phyloP scores from a whole-genome alignment of 768 basidiomycete genomes.

The Rhizopogon sp. region DNA sequence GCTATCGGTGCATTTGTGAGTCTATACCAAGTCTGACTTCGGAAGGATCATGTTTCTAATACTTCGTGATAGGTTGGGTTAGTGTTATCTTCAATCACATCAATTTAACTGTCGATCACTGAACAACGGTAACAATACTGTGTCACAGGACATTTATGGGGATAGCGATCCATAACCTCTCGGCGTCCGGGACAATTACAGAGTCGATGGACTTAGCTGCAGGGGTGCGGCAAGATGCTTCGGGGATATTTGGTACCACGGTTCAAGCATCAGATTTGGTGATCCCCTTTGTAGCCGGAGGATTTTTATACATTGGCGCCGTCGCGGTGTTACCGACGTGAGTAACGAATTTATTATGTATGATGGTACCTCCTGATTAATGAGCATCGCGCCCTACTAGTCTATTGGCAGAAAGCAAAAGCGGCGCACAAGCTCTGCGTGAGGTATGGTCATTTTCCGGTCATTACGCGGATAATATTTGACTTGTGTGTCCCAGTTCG shows the following conservation, averaged over 20 bases:
- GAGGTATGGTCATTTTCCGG: constrained; percentile 46
- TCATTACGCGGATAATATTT: constrained; percentile 8
- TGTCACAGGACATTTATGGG: constrained; percentile 74
- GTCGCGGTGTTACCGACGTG: constrained; percentile 90
- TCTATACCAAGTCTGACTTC: constrained; percentile 8
- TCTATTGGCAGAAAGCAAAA: constrained; percentile 82
- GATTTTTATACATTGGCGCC: constrained; percentile 90
- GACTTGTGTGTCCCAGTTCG: constrained; percentile 54
- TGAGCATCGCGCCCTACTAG: constrained; percentile 33
- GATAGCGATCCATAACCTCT: constrained; percentile 76
- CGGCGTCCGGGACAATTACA: constrained; percentile 41
- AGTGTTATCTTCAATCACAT: constrained; percentile 2
- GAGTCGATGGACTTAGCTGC: constrained; percentile 61
- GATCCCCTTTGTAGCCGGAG: constrained; percentile 86
- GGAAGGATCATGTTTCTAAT: constrained; percentile 14
- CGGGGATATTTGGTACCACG: constrained; percentile 81
- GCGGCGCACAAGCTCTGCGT: constrained; percentile 82
- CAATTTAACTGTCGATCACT: background rate
- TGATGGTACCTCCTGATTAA: constrained; percentile 3
- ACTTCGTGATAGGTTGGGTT: constrained; percentile 30
- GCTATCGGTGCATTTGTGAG: constrained; percentile 87
- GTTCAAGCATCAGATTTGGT: constrained; percentile 77
- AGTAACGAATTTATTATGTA: constrained; percentile 25
- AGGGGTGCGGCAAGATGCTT: constrained; percentile 69
- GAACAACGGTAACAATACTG: background rate